A percentile compares a stretch with the other conserved stretches of the same genome.
phyloP scores from a whole-genome alignment of 2,329 filamentous ascomycete species.

The Truncatella angustata region DNA sequence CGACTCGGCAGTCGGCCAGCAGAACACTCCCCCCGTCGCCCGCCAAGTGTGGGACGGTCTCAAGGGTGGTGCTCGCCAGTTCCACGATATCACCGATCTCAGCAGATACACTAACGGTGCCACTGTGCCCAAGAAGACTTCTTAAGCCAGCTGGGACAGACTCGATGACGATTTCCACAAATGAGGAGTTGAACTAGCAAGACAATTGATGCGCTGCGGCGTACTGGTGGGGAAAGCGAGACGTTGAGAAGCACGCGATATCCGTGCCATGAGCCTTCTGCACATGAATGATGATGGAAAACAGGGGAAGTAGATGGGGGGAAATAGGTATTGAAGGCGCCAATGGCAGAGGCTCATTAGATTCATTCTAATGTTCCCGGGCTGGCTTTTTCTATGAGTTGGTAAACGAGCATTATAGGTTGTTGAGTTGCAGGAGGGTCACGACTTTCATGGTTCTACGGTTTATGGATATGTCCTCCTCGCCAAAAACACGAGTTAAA shows the following conservation, averaged over 20 bases:
- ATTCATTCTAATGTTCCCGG: too few species aligned
- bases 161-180: not conserved
- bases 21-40: slow-evolving; percentile 78
- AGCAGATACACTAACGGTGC: slow-evolving; percentile 66
- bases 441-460: not conserved
- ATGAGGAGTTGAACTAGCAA: too few species aligned
- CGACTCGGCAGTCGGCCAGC: slow-evolving; percentile 79
- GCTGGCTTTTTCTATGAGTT: slow-evolving; percentile 1
- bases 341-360: not conserved
- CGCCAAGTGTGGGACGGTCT: slow-evolving; percentile 77
- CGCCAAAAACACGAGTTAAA: not conserved
- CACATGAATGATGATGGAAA: not conserved
- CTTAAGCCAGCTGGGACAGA: slow-evolving; percentile 37
- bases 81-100: slow-evolving; percentile 76
- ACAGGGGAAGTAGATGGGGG: not conserved
- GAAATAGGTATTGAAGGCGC: not conserved
- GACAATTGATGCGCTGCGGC: too few species aligned
- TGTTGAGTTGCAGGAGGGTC: not conserved
- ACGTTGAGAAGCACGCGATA: too few species aligned
- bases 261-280: too few species aligned
- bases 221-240: too few species aligned
- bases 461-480: not conserved
- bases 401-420: slow-evolving; percentile 3
- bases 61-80: slow-evolving; percentile 72
- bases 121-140: slow-evolving; percentile 63